Conservation (phyloP, 1,284 basidiomycete genomes). For the Ceratobasidium sp. region DNA sequence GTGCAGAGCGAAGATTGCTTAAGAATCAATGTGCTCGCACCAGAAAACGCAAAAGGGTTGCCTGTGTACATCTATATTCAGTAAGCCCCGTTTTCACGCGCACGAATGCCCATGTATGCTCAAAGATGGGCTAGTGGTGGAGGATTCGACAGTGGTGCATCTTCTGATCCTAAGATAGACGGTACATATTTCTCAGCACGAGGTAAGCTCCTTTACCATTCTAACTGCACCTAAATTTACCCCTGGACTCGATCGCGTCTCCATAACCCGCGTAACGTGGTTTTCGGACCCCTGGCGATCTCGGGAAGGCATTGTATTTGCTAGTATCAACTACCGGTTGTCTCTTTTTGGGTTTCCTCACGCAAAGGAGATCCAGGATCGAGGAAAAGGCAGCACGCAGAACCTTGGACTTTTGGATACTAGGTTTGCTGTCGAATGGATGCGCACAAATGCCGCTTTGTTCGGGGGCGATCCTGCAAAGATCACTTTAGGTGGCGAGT, state of each 20-base stretch:
- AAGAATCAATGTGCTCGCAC: slow-evolving; percentile 54
- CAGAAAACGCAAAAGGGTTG: slow-evolving; percentile 50
- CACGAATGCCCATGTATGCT: slow-evolving; percentile 2
- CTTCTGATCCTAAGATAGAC: slow-evolving; percentile 61
- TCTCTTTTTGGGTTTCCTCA: slow-evolving; percentile 59
- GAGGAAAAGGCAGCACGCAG: slow-evolving; percentile 45
- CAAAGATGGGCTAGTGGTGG: slow-evolving; percentile 49
- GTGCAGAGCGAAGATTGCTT: slow-evolving; percentile 60
- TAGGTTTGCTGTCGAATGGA: slow-evolving; percentile 59
- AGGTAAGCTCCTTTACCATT: not conserved
- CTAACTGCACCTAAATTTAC: not conserved
- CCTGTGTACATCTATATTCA: slow-evolving; percentile 59
- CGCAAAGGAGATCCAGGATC: slow-evolving; percentile 52
- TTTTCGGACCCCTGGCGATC: not conserved
- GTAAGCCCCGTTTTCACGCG: slow-evolving; percentile 48
- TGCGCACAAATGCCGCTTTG: slow-evolving; percentile 57
- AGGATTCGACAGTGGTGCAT: slow-evolving; percentile 56
- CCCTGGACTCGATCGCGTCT: not conserved
- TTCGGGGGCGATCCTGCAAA: slow-evolving; percentile 59
- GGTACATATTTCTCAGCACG: slow-evolving; percentile 56
- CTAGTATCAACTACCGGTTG: slow-evolving; percentile 60
- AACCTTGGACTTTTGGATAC: slow-evolving; percentile 58
- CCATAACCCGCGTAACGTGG: not conserved
- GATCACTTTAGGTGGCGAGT: slow-evolving; percentile 44
- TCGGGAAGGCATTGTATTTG: slow-evolving; percentile 57